Evolutionary conservation across 345 rosid genomes (phyloP), one percentile per base, ranked within the genome.

Genomic region (Hypericum androsaemum): DNA sequence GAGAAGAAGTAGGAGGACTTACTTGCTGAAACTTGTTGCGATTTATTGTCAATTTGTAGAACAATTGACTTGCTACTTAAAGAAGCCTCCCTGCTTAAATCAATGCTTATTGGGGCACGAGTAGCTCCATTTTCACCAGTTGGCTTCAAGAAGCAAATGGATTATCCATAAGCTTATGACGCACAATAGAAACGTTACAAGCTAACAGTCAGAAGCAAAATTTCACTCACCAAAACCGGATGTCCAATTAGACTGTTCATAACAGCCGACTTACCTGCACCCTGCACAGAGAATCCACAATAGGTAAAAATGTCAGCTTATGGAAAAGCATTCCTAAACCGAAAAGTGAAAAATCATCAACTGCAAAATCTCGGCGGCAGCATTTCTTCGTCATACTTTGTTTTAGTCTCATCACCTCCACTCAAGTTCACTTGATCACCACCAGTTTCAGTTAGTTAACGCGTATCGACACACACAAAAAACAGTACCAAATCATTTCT

Each of bases 61-160:
- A 80, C 62, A 36, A 94, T 81, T 3, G 95, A 75, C 63, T 77
- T 86, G 78, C 85, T 77, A 61, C 78, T 88, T 60, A 88, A 57
- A 58, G 97, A 79, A 69, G 53, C 37, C 73, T 88, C 99, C 64
- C 80, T 77, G 45, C 59, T 64, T 65, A 94, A 71, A 46, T 86
- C 94, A 55, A 88, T 64, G 35, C 72, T 63, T 65, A 94, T 86
- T 13, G 99, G 99, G 65, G 97, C 90, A 12, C 95, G 84, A 16
- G 99, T 94, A 65, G 97, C 99, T 61, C 97, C 99, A 72, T 88
- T 94, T 78, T 89, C 99, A 67, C 99, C 97, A 22, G 99, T 88
- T 15, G 99, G 99, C 97, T 94, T 75, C 65, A 57, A 57, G 43
- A 16, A n/a, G 28, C 43, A 52, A 48, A 61, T 40, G 17, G 43